phyloP scores from a whole-genome alignment of 208 protist species.

The Crithidia bombi region DNA sequence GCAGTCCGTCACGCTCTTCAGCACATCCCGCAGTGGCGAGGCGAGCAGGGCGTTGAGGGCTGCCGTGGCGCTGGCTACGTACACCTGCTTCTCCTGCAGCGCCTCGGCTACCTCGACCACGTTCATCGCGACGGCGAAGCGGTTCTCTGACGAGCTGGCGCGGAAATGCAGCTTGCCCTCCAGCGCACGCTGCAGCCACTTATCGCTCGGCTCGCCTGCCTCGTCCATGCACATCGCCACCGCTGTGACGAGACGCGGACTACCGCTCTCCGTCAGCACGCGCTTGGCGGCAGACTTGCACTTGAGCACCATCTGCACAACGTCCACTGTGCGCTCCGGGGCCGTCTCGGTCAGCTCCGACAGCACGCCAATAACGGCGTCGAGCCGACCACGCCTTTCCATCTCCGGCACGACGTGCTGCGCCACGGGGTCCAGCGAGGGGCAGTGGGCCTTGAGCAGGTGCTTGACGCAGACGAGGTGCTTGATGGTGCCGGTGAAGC shows the following conservation, averaged over 20 bases:
- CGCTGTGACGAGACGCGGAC: conserved; percentile 82
- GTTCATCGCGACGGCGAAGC: conserved; percentile 85
- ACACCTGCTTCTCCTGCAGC: conserved; percentile 79
- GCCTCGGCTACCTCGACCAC: conserved; percentile 88
- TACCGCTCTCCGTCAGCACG: conserved; percentile 69
- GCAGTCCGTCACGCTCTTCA: conserved; percentile 77
- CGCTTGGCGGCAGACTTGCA: conserved; percentile 68
- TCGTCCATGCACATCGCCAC: conserved; percentile 92
- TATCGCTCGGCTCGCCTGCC: conserved; percentile 71
- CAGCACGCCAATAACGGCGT: conserved; percentile 72
- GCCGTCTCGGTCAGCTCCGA: conserved; percentile 79
- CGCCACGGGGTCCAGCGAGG: conserved; percentile 65
- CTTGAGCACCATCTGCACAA: conserved; percentile 77
- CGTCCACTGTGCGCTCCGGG: conserved; percentile 64
- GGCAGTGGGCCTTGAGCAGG: conserved; percentile 62
- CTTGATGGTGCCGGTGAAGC: conserved; percentile 76
- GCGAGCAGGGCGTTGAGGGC: conserved; percentile 79
- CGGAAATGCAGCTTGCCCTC: conserved; percentile 86
- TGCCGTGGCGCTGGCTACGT: conserved; percentile 79
- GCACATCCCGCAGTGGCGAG: conserved; percentile 80
- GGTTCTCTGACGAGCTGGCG: conserved; percentile 82
- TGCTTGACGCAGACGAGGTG: conserved; percentile 75
- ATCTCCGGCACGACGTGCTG: conserved; percentile 70
- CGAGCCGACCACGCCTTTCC: conserved; percentile 63
- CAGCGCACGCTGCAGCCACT: conserved; percentile 83